Evolutionary conservation across 306 rosid genomes (phyloP), one percentile per base, ranked within the genome.

Genomic region (Phaseolus lunatus): DNA sequence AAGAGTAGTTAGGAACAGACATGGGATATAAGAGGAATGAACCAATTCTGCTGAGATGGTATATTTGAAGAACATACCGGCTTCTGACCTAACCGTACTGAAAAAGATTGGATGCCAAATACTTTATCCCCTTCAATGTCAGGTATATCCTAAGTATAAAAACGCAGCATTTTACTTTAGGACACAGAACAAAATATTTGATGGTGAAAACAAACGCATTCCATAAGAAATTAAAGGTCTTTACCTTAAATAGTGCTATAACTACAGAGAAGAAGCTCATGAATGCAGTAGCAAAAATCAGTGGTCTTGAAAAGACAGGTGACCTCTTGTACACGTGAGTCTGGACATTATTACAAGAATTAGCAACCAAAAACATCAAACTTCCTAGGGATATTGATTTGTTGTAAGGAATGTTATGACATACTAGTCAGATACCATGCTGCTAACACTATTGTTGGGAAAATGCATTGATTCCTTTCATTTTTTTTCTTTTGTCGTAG

Each of bases 181-280:
- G 57, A 13, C 74, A 35, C 24, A 45, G 70, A 45, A 83, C 56
- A 35, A 65, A 79, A 82, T 47, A 15, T 49, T 54, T 64, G 27
- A 23, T 20, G 45, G 78, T 48, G 72, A 78, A 71, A 73, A 68
- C 57, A 68, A 27, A 54, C 12, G 9, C 29, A 65, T 43, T 26
- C 7, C 35, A n/a, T 56, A 48, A 54, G 54, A 83, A 67, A 58
- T 24, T 56, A 71, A 54, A 27, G 75, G 78, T 6, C 68, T 65
- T 72, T 87, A 95, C 99, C 99, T 95, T 95, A 76, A 95, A 95
- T 70, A 95, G 83, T 56, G 99, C 99, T 33, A 95, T 95, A 81
- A 95, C 99, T 47, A 95, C 87, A 35, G 99, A 95, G 89, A 95
- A 95, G 92, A 95, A 95, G 85, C 96, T 91, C 99, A 95, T 92